Percentiles rank a stretch among this genome's conserved stretches.
phyloP scores from a whole-genome alignment of 805 yeast genomes.

The Kockiozyma suomiensis region DNA sequence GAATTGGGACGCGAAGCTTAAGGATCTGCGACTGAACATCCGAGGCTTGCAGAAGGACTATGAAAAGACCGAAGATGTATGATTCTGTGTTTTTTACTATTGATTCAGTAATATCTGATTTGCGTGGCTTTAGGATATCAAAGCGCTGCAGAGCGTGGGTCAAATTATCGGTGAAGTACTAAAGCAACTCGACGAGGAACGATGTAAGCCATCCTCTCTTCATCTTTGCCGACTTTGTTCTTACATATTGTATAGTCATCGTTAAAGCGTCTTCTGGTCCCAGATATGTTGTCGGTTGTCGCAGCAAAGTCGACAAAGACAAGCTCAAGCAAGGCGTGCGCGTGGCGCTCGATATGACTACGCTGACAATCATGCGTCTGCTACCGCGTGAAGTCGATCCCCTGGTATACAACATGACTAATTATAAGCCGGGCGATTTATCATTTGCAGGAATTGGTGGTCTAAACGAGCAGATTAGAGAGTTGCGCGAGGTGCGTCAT shows the following conservation, averaged over 20 bases:
- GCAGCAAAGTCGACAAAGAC: slow-evolving; percentile 85
- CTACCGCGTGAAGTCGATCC: slow-evolving; percentile 98
- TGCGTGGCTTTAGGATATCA: slow-evolving; percentile 61
- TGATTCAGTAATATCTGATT: background rate
- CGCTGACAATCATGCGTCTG: slow-evolving; percentile 95
- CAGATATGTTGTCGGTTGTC: slow-evolving; percentile 94
- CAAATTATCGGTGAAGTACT: slow-evolving; percentile 96
- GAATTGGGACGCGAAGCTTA: slow-evolving; percentile 89
- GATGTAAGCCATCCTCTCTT: slow-evolving; percentile 47
- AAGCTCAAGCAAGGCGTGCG: slow-evolving; percentile 89
- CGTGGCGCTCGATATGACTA: slow-evolving; percentile 96
- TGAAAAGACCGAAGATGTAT: slow-evolving; percentile 82
- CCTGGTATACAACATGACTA: slow-evolving; percentile 95
- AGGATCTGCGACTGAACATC: slow-evolving; percentile 78
- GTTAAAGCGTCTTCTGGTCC: slow-evolving; percentile 98
- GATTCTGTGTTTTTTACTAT: slow-evolving; percentile 10
- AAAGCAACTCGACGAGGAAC: slow-evolving; percentile 91
- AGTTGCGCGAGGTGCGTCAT: slow-evolving; percentile 69
- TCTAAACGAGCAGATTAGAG: slow-evolving; percentile 90
- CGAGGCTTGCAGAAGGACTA: slow-evolving; percentile 80
- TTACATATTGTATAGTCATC: slow-evolving; percentile 49
- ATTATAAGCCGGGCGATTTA: slow-evolving; percentile 96
- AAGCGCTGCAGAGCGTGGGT: slow-evolving; percentile 95
- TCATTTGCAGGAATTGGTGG: slow-evolving; percentile 97
- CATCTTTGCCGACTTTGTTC: slow-evolving; percentile 1